phyloP scores from a whole-genome alignment of 129 eudicot species.

The Ambrosia trifida region DNA sequence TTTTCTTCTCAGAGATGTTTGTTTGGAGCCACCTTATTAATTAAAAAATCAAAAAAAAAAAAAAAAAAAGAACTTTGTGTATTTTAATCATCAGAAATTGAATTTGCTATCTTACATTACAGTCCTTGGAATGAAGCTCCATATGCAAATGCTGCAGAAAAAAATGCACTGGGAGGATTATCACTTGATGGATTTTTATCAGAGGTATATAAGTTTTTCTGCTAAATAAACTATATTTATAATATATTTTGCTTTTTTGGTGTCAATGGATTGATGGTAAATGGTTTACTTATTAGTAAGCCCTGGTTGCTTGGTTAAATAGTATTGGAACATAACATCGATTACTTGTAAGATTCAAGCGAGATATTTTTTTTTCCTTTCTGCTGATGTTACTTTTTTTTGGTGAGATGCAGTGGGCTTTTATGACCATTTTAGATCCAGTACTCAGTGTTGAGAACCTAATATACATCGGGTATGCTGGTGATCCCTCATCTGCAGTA shows the following conservation, averaged over 20 bases:
- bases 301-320: slow-evolving; percentile 4
- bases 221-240: not conserved
- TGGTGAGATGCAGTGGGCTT: slow-evolving; percentile 75
- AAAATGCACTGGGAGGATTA: slow-evolving; percentile 80
- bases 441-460: slow-evolving; percentile 84
- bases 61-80: slow-evolving; percentile 3
- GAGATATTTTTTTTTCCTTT: not conserved
- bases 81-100: not conserved
- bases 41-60: not conserved
- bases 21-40: not conserved
- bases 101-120: slow-evolving; percentile 22
- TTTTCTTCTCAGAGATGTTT: no score
- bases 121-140: slow-evolving; percentile 98
- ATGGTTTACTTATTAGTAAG: not conserved
- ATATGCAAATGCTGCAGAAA: slow-evolving; percentile 73
- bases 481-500: slow-evolving; percentile 83
- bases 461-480: slow-evolving; percentile 77
- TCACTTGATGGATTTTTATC: slow-evolving; percentile 81
- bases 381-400: slow-evolving; percentile 15
- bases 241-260: not conserved
- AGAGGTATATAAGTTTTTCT: slow-evolving; percentile 46
- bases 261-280: not conserved
- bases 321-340: not conserved
- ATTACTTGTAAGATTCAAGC: slow-evolving; percentile 11
- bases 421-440: slow-evolving; percentile 91